Percentiles rank a stretch among this genome's conserved stretches.
These are phyloP conservation scores for Rhinocladiella similis DNA, from an alignment of 2,329 filamentous ascomycete genomes.

Conservation along the genomic window DNA sequence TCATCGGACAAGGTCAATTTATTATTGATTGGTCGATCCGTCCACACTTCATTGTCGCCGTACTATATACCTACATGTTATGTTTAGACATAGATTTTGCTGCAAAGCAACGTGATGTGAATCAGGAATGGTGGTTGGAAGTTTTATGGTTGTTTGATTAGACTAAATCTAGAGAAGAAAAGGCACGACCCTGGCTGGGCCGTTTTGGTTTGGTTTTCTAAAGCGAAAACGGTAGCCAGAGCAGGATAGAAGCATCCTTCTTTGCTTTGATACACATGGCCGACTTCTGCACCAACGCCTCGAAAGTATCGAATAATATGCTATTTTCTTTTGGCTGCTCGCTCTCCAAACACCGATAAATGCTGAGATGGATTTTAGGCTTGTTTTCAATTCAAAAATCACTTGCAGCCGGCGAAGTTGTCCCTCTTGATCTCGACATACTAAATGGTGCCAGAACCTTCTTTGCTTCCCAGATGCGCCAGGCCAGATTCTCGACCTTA, in stretches of 20 bases:
- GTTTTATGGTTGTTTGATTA: background rate
- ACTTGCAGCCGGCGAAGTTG: constrained; percentile 54
- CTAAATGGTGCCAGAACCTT: constrained; percentile 80
- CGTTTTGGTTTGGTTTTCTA: no score
- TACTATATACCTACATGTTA: no score
- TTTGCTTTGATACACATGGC: no score
- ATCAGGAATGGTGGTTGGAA: background rate
- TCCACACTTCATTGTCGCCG: no score
- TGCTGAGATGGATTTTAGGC: background rate
- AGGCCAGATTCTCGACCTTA: constrained; percentile 84
- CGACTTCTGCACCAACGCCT: no score
- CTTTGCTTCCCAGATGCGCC: constrained; percentile 94
- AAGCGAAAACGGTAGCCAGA: no score
- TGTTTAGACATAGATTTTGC: background rate
- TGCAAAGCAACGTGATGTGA: background rate
- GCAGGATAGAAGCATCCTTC: no score
- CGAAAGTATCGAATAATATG: no score
- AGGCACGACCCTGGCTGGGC: no score
- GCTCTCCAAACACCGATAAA: background rate
- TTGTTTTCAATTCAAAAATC: background rate
- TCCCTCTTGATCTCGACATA: constrained; percentile 66
- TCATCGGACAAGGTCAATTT: constrained; percentile 30
- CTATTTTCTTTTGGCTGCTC: background rate
- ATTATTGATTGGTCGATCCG: constrained; percentile 18
- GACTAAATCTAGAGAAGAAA: background rate